Conservation (phyloP, 345 rosid species). For the Camelina sativa region DNA sequence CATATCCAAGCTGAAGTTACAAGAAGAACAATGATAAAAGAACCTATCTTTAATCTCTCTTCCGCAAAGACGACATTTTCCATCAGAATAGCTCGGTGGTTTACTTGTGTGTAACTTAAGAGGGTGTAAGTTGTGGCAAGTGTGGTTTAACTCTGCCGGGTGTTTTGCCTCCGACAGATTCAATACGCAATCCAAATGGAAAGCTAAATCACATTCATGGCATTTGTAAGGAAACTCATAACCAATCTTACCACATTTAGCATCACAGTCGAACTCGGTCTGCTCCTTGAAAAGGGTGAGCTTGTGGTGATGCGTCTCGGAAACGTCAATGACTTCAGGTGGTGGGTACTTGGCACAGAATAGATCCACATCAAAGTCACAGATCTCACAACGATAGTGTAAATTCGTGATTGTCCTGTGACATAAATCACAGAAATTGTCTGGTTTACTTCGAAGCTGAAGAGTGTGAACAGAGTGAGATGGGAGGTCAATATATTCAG, state of each 20-base stretch:
- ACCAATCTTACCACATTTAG: not conserved
- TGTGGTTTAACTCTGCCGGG: not conserved
- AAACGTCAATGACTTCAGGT: not conserved
- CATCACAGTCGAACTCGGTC: not conserved
- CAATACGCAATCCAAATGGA: not conserved
- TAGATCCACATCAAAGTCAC: not conserved
- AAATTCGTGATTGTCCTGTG: accelerated
- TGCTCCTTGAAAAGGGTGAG: not conserved
- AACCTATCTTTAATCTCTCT: not conserved
- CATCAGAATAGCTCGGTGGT: not conserved
- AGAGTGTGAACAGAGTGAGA: not conserved
- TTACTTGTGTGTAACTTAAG: not conserved
- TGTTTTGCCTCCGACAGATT: not conserved
- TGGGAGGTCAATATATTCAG: not conserved
- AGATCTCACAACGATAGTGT: not conserved
- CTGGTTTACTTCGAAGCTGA: not conserved
- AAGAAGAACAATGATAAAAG: not conserved
- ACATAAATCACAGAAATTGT: not conserved
- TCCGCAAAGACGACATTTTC: not conserved
- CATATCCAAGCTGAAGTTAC: too few species aligned
- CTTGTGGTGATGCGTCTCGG: not conserved
- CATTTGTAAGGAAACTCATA: not conserved
- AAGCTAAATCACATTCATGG: not conserved
- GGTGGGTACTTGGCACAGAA: not conserved
- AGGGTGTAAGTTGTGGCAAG: not conserved